Percentiles rank a stretch among this genome's conserved stretches.
phyloP scores from a whole-genome alignment of 225 moss, liverwort and hornwort species.

The Asterella californica region DNA sequence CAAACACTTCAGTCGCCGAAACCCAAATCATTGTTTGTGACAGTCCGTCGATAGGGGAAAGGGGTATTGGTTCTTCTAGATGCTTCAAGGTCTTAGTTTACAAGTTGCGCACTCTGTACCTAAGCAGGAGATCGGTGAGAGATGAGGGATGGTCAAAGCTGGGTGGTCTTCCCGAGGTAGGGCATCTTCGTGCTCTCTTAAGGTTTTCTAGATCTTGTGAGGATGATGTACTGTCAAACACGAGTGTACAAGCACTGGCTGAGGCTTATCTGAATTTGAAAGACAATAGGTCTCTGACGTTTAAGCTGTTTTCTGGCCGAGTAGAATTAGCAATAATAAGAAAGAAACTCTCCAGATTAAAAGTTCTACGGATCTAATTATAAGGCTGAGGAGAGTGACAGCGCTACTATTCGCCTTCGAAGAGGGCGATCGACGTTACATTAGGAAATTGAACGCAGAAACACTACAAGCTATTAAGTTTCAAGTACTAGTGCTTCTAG shows the following conservation, averaged over 20 bases:
- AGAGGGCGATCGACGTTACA: no score
- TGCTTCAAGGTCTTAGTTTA: no score
- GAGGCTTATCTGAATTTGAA: slow-evolving; percentile 1
- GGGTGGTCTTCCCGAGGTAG: background rate
- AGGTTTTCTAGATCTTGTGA: background rate
- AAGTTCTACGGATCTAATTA: background rate
- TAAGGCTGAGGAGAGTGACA: background rate
- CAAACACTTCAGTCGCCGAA: background rate
- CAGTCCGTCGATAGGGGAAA: background rate
- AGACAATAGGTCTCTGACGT: background rate
- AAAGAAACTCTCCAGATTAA: background rate
- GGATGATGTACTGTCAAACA: background rate
- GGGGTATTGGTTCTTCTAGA: no score
- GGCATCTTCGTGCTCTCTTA: background rate
- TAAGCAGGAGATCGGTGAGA: background rate
- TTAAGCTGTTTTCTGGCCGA: background rate
- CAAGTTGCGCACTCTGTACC: background rate
- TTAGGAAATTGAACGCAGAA: no score
- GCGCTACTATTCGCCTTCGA: no score
- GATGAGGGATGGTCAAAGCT: background rate
- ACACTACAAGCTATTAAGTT: no score
- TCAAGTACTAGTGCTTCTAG: no score
- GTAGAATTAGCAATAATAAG: background rate
- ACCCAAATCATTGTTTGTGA: background rate
- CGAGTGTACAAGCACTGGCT: background rate